Evolutionary conservation across 2,329 filamentous ascomycete genomes (phyloP).

Genomic region (Cordyceps cicadae): DNA sequence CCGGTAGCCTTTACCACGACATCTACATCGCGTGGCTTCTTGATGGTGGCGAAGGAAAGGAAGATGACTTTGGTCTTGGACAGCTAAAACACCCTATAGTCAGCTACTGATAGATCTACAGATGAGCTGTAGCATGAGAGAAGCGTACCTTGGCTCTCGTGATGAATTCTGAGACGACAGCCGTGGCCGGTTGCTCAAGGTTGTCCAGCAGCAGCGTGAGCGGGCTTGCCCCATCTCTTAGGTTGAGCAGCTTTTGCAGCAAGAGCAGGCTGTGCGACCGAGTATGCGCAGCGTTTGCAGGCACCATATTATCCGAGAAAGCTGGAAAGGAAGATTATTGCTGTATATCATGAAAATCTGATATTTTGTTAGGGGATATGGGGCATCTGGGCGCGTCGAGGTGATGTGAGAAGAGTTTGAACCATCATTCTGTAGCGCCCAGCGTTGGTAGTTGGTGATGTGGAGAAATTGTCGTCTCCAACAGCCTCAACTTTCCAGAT

Average conservation of each 20-base stretch:
- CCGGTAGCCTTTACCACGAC: slow-evolving; percentile 56
- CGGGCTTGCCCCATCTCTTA: slow-evolving; percentile 72
- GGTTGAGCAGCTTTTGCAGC: slow-evolving; percentile 71
- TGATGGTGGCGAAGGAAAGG: slow-evolving; percentile 68
- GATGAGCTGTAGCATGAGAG: neutral
- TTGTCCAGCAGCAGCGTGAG: slow-evolving; percentile 81
- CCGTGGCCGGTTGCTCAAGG: slow-evolving; percentile 69
- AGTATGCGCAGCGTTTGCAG: slow-evolving; percentile 54
- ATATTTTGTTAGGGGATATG: neutral
- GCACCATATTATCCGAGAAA: slow-evolving; percentile 37
- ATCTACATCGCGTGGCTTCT: slow-evolving; percentile 56
- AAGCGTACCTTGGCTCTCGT: slow-evolving; percentile 58
- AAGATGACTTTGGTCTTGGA: slow-evolving; percentile 64
- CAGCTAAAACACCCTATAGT: slow-evolving; percentile 26
- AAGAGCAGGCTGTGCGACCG: slow-evolving; percentile 78
- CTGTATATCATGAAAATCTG: neutral
- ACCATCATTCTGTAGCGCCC: neutral
- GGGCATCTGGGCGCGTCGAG: neutral
- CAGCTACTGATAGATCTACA: neutral
- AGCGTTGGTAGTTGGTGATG: neutral
- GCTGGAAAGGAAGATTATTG: too few species aligned
- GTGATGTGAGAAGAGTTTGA: neutral
- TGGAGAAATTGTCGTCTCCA: neutral
- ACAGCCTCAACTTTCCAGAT: neutral
- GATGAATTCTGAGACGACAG: slow-evolving; percentile 65